Base-by-base conservation (phyloP, 31 red algal species). In the Asparagopsis taxiformis region DNA sequence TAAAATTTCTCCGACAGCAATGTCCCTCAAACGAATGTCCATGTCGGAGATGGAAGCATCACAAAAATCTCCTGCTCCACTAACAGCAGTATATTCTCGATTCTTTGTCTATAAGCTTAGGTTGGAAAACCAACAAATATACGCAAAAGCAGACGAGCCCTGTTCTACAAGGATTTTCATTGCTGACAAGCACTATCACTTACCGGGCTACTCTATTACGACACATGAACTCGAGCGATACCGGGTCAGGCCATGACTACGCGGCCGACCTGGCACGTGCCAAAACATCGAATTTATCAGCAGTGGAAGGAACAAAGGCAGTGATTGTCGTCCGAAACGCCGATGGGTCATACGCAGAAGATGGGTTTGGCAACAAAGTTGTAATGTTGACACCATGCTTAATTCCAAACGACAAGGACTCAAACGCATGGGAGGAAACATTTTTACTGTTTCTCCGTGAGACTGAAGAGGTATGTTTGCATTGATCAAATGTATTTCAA, bases 391-490 rank as follows among this genome's bases (percentile, higher is more conserved):
- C 60, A 22, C 79, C 79, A 15, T 63, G 54, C n/a, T 72, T 83
- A 57, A 54, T 83, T 39, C 67, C 79, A 26, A 55, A 31, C 23
- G 62, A 54, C 13, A 41, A 58, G 5, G 32, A 41, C 13, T 46
- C 41, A 33, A 35, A 0, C 31, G 55, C 49, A 11, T 83, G 79
- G 79, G 79, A 83, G 44, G 16, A 63, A 23, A 44, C 65, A 8
- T 72, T 83, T 31, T 37, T 70, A 31, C 37, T 83, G 43, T 83
- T 83, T 56, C 8, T 83, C 2, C 19, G 53, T 3, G 79, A 83
- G 46, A 83, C 79, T 31, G n/a, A 48, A 15, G 68, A 83, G 58
- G 79, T 83, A 31, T 31, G 79, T 72, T 82, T n/a, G n/a, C n/a
- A n/a, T n/a, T 1, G 11, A 43, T 2, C 15, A 5, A 51, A 31